Conservation (phyloP, 805 yeast genomes). For the Metschnikowia borealis region DNA sequence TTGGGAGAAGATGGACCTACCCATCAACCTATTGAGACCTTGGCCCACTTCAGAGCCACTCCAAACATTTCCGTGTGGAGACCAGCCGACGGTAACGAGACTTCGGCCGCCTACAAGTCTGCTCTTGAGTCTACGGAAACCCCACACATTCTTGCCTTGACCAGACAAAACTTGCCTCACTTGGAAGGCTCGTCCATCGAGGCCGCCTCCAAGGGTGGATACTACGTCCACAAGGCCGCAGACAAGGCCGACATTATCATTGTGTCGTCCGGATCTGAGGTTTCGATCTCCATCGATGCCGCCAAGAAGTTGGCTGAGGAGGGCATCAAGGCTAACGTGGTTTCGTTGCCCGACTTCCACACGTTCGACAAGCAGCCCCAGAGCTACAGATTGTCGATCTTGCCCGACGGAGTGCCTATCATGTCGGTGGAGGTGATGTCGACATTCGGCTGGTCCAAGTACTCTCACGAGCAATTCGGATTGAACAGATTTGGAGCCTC, state of each 20-base stretch:
- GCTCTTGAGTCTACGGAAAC: conserved; percentile 60
- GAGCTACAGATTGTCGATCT: conserved; percentile 77
- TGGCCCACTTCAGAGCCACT: conserved; percentile 80
- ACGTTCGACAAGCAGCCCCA: conserved; percentile 81
- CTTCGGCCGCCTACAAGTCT: conserved; percentile 73
- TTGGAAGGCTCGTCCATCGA: conserved; percentile 88
- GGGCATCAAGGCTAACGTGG: conserved; percentile 76
- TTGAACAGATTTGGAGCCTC: conserved; percentile 95
- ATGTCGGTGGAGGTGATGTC: conserved; percentile 91
- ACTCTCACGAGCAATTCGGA: conserved; percentile 96
- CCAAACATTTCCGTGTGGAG: conserved; percentile 86
- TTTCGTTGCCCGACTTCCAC: conserved; percentile 88
- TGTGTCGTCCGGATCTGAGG: conserved; percentile 94
- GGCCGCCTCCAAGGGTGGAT: conserved; percentile 94
- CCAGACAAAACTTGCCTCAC: conserved; percentile 90
- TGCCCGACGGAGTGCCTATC: conserved; percentile 94
- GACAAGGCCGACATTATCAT: conserved; percentile 67
- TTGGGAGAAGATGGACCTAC: conserved; percentile 93
- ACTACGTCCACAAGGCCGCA: conserved; percentile 47
- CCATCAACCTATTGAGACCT: conserved; percentile 87
- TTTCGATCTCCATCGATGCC: conserved; percentile 75
- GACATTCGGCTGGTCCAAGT: conserved; percentile 88
- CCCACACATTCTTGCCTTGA: conserved; percentile 71
- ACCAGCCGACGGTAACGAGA: conserved; percentile 91
- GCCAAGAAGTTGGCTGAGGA: conserved; percentile 62